Evolutionary conservation across 2,329 filamentous ascomycete genomes (phyloP), one percentile per base, ranked within the genome.

Genomic region (Xylaria sp.): DNA sequence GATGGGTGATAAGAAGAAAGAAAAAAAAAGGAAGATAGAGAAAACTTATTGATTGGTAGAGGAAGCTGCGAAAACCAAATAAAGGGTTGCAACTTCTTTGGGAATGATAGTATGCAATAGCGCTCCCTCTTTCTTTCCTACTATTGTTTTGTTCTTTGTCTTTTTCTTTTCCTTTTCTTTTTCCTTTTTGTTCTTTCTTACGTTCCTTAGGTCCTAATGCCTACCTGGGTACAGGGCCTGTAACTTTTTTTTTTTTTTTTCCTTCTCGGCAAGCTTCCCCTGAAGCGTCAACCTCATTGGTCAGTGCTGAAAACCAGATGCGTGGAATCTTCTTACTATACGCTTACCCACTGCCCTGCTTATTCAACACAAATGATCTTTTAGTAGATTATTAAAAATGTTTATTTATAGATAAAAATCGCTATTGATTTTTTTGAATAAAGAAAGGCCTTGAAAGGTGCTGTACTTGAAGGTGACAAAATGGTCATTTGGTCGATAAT

Each of bases 21-120:
- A 57, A 42, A 8, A 32, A 44, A 8, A 29, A 25, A 66, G 50
- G 61, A 60, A 68, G n/a, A 12, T 2, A 47, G 12, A 18, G 44
- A 68, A 69, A 53, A 60, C 13, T 21, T 18, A 44, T 54, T 40
- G 42, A 37, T 55, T 51, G 44, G 42, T 21, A 54, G 54, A 67
- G 42, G 44, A 55, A 57, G 29, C 55, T 18, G 44, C 55, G 18
- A 42, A 61, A 16, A 25, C 57, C 37, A 59, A 54, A 54, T 55
- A 35, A 60, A 57, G 50, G 40, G 60, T 54, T 37, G 60, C 29
- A 32, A 59, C 48, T 63, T 57, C 47, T 25, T 48, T 59, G 29
- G 61, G 55, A 68, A 40, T 23, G 27, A 35, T 54, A 27, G 12
- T 42, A 1, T 2, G 10, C 53, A 9, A 58, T 35, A 18, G 32